Percentiles rank a stretch among this genome's conserved stretches.
Evolutionary conservation across 306 rosid genomes (phyloP).

Genomic region (Acacia melanoxylon): DNA sequence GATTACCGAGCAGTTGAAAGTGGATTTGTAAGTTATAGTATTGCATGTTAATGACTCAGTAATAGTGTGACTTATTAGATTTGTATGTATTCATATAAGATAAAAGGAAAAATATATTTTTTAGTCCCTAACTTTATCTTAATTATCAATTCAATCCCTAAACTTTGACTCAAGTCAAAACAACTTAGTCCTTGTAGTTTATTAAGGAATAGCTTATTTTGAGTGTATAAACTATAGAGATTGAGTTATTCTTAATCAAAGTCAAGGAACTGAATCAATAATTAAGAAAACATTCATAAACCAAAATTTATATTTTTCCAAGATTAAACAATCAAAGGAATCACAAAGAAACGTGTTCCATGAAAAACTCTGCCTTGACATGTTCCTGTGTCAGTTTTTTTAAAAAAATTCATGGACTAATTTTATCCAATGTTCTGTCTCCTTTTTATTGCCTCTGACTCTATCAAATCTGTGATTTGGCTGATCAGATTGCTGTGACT

Average conservation of each 20-base stretch:
- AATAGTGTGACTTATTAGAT: background rate
- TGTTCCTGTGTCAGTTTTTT: background rate
- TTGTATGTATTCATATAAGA: background rate
- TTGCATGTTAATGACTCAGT: background rate
- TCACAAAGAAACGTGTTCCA: background rate
- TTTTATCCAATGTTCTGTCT: background rate
- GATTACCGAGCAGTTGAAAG: slow-evolving; percentile 91
- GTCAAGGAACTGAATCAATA: background rate
- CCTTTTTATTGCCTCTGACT: background rate
- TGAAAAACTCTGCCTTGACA: background rate
- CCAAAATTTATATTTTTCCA: background rate
- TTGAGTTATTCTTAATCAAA: background rate
- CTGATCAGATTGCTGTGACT: slow-evolving; percentile 80
- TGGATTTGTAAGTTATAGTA: slow-evolving; percentile 78
- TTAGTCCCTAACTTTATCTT: too few species aligned
- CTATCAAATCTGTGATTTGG: slow-evolving; percentile 34
- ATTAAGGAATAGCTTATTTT: background rate
- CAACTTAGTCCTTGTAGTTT: background rate
- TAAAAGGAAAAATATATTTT: background rate
- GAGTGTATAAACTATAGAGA: background rate
- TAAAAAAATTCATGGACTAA: background rate
- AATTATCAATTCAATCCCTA: background rate
- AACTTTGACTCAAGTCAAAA: too few species aligned
- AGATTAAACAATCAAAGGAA: background rate
- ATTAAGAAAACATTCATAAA: background rate